Evolutionary conservation across 306 rosid genomes (phyloP).

Genomic region (Heteromeles arbutifolia): DNA sequence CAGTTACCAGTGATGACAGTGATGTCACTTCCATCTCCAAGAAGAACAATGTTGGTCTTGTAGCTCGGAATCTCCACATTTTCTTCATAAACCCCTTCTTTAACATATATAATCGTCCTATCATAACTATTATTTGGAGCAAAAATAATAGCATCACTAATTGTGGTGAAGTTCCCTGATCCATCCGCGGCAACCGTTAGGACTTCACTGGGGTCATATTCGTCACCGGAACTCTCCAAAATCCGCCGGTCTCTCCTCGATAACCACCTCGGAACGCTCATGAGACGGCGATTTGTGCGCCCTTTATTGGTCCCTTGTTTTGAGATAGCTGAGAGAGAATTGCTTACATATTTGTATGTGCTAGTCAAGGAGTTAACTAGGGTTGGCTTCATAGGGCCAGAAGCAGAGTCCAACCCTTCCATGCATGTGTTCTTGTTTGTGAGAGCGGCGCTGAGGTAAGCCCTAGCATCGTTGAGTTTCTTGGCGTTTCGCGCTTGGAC

Average conservation of each 20-base stretch:
- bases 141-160: constrained; percentile 53
- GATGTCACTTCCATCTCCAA: constrained; percentile 69
- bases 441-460: constrained; percentile 74
- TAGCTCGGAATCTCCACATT: constrained; percentile 64
- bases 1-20: constrained; percentile 57
- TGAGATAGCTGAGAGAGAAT: constrained; percentile 58
- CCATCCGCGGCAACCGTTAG: constrained; percentile 68
- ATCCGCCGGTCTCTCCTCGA: constrained; percentile 21
- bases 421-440: constrained; percentile 84
- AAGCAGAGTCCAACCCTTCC: constrained; percentile 66
- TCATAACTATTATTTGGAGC: constrained; percentile 59
- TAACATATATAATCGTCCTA: constrained; percentile 54
- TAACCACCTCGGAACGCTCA: constrained; percentile 38
- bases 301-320: constrained; percentile 21
- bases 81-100: constrained; percentile 54
- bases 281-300: constrained; percentile 35
- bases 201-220: constrained; percentile 33
- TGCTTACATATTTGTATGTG: constrained; percentile 57
- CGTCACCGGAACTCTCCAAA: constrained; percentile 29
- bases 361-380: constrained; percentile 36
- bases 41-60: constrained; percentile 59
- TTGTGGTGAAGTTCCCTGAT: constrained; percentile 58
- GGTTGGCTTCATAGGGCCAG: constrained; percentile 55
- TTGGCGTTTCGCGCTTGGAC: constrained; percentile 15
- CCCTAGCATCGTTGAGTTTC: constrained; percentile 44